phyloP scores from a whole-genome alignment of 768 basidiomycete genomes.

The Mrakia gelida region DNA sequence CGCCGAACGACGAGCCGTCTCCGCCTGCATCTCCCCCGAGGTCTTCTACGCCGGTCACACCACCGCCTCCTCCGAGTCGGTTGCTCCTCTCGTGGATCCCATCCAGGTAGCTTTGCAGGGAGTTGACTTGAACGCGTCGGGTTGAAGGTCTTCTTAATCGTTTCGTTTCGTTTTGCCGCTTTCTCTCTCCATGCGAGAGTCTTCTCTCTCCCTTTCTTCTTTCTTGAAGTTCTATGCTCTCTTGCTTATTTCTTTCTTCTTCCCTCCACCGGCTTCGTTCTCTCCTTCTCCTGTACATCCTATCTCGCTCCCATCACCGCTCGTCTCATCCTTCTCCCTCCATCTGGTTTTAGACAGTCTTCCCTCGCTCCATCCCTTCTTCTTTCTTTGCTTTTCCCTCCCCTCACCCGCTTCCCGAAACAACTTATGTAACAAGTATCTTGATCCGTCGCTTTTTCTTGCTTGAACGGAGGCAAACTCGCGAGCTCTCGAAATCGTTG shows the following conservation, averaged over 20 bases:
- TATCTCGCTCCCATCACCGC: background rate
- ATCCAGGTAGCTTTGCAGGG: constrained; percentile 22
- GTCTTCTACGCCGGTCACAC: constrained; percentile 59
- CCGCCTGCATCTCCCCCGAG: constrained; percentile 89
- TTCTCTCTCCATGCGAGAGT: constrained; percentile 4
- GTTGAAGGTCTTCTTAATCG: background rate
- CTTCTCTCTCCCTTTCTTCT: background rate
- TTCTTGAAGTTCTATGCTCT: too few species aligned
- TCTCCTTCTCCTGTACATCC: background rate
- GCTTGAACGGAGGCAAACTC: background rate
- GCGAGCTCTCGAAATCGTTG: background rate
- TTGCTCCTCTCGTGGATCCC: constrained; percentile 27
- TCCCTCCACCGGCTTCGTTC: constrained; percentile 12
- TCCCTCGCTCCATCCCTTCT: background rate
- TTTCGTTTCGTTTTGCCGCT: background rate
- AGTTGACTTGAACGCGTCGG: background rate
- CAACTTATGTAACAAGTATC: background rate
- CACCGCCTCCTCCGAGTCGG: background rate
- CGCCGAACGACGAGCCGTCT: constrained; percentile 92
- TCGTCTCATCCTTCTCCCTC: too few species aligned
- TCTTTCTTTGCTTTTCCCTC: background rate
- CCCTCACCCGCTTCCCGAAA: background rate
- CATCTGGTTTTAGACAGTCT: background rate
- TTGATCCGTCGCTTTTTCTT: background rate
- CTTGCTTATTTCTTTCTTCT: background rate